A percentile compares a stretch with the other conserved stretches of the same genome.
Conservation (phyloP, 257 asterid species). For the Przewalskia tangutica region DNA sequence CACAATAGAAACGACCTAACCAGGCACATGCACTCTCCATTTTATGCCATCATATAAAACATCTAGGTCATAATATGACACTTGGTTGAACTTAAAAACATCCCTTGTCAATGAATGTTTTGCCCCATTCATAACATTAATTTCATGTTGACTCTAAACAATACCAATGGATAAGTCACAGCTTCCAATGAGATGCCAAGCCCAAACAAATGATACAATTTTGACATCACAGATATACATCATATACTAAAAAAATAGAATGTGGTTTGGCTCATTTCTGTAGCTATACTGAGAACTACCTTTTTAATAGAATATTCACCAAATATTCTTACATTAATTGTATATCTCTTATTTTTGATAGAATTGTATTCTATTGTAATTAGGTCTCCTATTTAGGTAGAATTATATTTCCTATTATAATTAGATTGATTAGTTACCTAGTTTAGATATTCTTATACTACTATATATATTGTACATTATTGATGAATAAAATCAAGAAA, state of each 20-base stretch:
- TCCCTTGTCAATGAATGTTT: neutral
- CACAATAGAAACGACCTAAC: neutral
- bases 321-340: no score
- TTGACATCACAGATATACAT: neutral
- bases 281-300: neutral
- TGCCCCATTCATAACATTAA: neutral
- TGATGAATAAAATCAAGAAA: no score
- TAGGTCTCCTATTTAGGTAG: no score
- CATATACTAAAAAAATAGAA: neutral
- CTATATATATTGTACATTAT: no score
- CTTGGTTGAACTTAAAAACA: neutral
- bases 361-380: no score
- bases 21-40: neutral
- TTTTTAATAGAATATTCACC: no score
- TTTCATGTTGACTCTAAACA: neutral
- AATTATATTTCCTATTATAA: no score
- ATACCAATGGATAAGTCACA: neutral
- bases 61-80: neutral
- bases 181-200: neutral
- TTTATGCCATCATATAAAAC: neutral
- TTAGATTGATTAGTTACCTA: no score
- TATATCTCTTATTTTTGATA: no score
- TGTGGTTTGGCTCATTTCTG: neutral
- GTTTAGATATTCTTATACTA: no score
- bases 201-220: neutral